Conservation (phyloP, 1,284 basidiomycete genomes). For the Papiliotrema laurentii region DNA sequence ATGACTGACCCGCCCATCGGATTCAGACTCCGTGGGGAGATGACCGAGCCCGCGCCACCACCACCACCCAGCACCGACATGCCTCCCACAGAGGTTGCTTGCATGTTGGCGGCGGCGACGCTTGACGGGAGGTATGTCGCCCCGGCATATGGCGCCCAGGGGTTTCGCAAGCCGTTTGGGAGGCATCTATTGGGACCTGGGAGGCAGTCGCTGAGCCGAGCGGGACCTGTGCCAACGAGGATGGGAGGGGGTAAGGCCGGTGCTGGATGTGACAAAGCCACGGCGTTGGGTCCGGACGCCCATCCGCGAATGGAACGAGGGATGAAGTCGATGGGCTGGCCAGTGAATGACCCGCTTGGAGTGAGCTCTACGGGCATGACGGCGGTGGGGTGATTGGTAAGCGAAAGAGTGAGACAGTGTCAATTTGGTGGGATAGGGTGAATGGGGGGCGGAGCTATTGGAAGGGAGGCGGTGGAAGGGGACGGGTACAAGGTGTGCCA, state of each 20-base stretch:
- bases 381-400: too few species aligned
- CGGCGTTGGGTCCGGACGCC: neutral
- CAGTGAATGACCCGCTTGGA: neutral
- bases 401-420: too few species aligned
- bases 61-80: constrained; percentile 6
- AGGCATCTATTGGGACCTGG: constrained; percentile 9
- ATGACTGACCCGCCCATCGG: constrained; percentile 2
- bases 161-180: constrained; percentile 32
- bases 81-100: neutral
- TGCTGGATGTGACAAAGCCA: neutral
- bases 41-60: constrained; percentile 5
- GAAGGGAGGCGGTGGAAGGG: too few species aligned
- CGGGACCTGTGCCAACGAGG: constrained; percentile 9
- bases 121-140: constrained; percentile 22
- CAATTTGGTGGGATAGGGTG: too few species aligned
- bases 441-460: too few species aligned
- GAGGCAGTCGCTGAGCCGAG: constrained; percentile 9
- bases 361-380: neutral
- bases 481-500: too few species aligned
- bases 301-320: neutral
- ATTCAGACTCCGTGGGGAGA: constrained; percentile 3
- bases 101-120: neutral
- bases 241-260: neutral
- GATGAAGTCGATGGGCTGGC: neutral
- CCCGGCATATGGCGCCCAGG: constrained; percentile 26